Evolutionary conservation across 805 yeast genomes (phyloP).

Genomic region (Barnettozyma sucrosica): DNA sequence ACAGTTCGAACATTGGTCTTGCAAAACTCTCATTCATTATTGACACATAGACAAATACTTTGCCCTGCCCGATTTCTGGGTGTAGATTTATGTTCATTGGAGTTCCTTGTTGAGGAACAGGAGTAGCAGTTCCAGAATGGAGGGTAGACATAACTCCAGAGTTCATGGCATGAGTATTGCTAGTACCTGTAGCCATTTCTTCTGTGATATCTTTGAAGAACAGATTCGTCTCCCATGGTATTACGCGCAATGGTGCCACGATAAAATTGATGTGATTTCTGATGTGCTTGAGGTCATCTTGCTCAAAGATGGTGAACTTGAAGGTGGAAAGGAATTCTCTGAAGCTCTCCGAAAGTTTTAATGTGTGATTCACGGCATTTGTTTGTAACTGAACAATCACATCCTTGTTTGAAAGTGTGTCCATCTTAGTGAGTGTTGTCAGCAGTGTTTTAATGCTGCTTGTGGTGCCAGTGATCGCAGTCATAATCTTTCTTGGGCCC

Average conservation of each 20-base stretch:
- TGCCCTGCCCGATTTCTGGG: conserved; percentile 4
- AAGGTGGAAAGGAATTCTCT: conserved; percentile 39
- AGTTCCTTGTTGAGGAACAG: conserved; percentile 29
- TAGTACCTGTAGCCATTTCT: neutral
- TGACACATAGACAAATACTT: conserved; percentile 23
- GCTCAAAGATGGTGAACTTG: conserved; percentile 31
- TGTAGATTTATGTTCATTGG: conserved; percentile 4
- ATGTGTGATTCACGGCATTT: conserved; percentile 27
- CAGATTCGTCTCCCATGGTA: conserved; percentile 28
- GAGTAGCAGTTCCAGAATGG: conserved; percentile 26
- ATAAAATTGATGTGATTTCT: conserved; percentile 39
- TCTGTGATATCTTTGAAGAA: conserved; percentile 6
- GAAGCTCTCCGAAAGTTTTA: conserved; percentile 34
- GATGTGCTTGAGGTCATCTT: conserved; percentile 28
- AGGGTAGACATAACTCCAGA: conserved; percentile 3
- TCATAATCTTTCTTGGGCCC: conserved; percentile 32
- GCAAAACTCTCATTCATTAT: conserved; percentile 31
- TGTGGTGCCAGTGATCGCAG: conserved; percentile 23
- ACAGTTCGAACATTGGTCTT: conserved; percentile 24
- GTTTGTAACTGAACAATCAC: conserved; percentile 23
- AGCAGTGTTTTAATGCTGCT: conserved; percentile 24
- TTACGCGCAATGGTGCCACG: conserved; percentile 35
- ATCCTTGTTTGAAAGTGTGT: conserved; percentile 14
- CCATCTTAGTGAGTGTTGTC: conserved; percentile 8
- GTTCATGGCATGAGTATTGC: conserved; percentile 1